phyloP scores from a whole-genome alignment of 352 stramenopile genomes.

The Globisporangium paddicum region DNA sequence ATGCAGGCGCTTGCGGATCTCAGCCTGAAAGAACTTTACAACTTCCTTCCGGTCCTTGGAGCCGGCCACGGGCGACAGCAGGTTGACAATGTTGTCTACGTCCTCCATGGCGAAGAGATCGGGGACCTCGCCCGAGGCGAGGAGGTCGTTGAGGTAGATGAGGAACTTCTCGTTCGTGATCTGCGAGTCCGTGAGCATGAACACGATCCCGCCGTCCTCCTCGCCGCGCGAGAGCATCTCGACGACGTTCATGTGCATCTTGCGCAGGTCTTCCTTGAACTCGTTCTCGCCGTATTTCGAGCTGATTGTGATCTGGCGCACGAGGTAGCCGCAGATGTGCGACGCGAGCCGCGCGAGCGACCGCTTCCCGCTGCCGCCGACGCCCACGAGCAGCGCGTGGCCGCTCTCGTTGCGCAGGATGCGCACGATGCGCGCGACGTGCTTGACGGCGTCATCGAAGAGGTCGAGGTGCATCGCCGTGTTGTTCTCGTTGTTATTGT shows the following conservation, averaged over 20 bases:
- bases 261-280: slow-evolving; percentile 96
- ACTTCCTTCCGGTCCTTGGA: slow-evolving; percentile 90
- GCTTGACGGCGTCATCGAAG: slow-evolving; percentile 96
- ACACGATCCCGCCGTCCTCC: slow-evolving; percentile 88
- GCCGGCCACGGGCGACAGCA: slow-evolving; percentile 64
- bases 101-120: slow-evolving; percentile 94
- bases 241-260: slow-evolving; percentile 93
- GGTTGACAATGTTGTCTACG: slow-evolving; percentile 92
- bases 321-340: slow-evolving; percentile 91
- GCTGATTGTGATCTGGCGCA: slow-evolving; percentile 93
- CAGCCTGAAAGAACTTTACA: slow-evolving; percentile 93
- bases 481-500: slow-evolving; percentile 96
- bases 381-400: slow-evolving; percentile 93
- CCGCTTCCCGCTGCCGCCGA: slow-evolving; percentile 93
- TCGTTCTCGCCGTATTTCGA: slow-evolving; percentile 94
- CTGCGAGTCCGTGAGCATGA: slow-evolving; percentile 94
- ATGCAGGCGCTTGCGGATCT: slow-evolving; percentile 95
- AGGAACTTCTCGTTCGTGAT: slow-evolving; percentile 97
- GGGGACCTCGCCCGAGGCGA: slow-evolving; percentile 92
- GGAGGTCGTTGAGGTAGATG: slow-evolving; percentile 95
- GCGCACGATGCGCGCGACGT: slow-evolving; percentile 93
- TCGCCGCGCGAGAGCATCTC: slow-evolving; percentile 86
- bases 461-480: slow-evolving; percentile 95
- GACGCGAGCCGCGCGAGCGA: slow-evolving; percentile 91
- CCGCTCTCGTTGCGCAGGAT: slow-evolving; percentile 89